phyloP scores from a whole-genome alignment of 2,329 filamentous ascomycete species.

The Trichothecium roseum region DNA sequence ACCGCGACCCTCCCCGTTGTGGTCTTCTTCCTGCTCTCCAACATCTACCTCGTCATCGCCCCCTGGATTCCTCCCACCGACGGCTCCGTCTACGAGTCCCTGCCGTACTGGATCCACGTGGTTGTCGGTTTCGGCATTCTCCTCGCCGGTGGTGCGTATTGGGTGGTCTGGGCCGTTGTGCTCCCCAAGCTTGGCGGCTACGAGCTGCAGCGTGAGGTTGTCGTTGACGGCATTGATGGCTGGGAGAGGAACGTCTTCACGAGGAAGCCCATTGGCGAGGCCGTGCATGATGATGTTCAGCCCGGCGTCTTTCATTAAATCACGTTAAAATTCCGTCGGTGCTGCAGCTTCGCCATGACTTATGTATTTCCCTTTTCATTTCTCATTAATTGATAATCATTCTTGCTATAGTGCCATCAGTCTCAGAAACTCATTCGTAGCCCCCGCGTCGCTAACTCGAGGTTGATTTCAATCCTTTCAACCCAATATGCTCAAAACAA shows the following conservation, averaged over 20 bases:
- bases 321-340: constrained; percentile 1
- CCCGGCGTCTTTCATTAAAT: neutral
- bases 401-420: no score
- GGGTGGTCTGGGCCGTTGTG: constrained; percentile 43
- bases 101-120: constrained; percentile 49
- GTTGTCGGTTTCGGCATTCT: constrained; percentile 46
- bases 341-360: no score
- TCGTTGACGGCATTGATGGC: constrained; percentile 47
- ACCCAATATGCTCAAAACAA: no score
- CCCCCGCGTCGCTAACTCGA: no score
- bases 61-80: constrained; percentile 44
- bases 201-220: constrained; percentile 42
- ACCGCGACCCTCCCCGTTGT: constrained; percentile 42
- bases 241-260: constrained; percentile 51
- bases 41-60: constrained; percentile 49
- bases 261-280: constrained; percentile 21
- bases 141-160: constrained; percentile 41
- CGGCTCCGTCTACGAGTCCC: constrained; percentile 38
- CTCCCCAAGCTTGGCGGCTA: constrained; percentile 42
- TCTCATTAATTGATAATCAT: no score
- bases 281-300: neutral
- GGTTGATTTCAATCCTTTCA: no score
- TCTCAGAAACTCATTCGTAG: no score
- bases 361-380: no score
- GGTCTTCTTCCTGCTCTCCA: constrained; percentile 49